Percentiles rank a stretch among this genome's conserved stretches.
phyloP scores from a whole-genome alignment of 805 yeast genomes.

The Kuraishia hungarica region DNA sequence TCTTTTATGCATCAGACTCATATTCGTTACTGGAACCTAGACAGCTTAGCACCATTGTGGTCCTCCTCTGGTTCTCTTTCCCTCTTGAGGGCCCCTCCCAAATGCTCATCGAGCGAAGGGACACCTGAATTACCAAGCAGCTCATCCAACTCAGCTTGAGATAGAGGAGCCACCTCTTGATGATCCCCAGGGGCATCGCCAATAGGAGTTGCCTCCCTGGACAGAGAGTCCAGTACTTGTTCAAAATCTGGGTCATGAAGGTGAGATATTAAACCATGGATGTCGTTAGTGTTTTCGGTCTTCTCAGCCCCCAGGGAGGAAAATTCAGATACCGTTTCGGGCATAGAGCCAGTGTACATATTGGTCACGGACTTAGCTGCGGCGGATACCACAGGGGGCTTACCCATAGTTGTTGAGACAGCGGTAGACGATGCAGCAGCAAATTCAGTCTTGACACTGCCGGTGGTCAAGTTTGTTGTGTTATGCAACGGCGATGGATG shows the following conservation, averaged over 20 bases:
- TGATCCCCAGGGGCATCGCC: not conserved
- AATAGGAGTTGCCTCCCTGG: slow-evolving; percentile 10
- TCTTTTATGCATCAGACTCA: not conserved
- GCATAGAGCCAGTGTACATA: no score
- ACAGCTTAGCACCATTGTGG: not conserved
- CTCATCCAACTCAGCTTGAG: slow-evolving; percentile 14
- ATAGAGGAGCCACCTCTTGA: slow-evolving; percentile 1
- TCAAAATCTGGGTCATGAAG: slow-evolving; percentile 9
- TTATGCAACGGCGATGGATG: not conserved
- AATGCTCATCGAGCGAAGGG: not conserved
- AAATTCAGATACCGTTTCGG: not conserved
- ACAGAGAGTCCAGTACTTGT: slow-evolving; percentile 9
- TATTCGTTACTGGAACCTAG: not conserved
- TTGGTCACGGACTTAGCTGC: not conserved
- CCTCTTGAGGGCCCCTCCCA: slow-evolving; percentile 1
- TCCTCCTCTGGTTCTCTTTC: slow-evolving; percentile 1
- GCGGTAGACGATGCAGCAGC: not conserved
- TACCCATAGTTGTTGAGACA: not conserved
- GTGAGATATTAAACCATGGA: not conserved
- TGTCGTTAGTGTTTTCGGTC: not conserved
- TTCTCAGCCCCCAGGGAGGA: not conserved
- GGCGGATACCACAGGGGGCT: not conserved
- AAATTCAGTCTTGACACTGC: not conserved
- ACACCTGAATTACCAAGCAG: slow-evolving; percentile 5
- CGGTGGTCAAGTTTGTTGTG: not conserved